Evolutionary conservation across 257 asterid genomes (phyloP), one percentile per base, ranked within the genome.

Genomic region (Nicotiana undulata): DNA sequence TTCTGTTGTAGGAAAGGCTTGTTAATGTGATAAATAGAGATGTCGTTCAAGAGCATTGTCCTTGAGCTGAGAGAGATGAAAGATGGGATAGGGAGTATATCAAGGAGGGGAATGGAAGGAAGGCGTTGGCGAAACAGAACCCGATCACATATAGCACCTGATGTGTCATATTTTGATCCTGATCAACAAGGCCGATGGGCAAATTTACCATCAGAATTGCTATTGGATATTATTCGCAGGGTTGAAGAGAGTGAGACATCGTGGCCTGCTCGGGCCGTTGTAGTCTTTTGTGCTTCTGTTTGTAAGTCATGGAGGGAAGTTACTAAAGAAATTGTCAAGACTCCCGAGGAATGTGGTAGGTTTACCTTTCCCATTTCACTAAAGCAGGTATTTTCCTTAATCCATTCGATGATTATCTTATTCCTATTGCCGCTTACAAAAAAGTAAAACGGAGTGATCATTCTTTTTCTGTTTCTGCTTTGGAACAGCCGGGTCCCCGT

Each of bases 401-500:
- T 40, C 61, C 46, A 60, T 46, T 72, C 13, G 37, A 8, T 46
- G 24, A 22, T 22, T 56, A 17, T 56, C 24, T 56, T 56, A 56
- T 18, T 56, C 26, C 24, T 56, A 0, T 52, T 52, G 20, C 58
- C 20, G 3, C 18, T 64, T 28, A 46, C 77, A 44, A 46, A 3
- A 24, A 46, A 7, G 40, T 1, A 24, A 24, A 72, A 46, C 40
- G 26, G 4, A 63, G 46, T 52, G 16, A 46, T 24, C 31, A 52
- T 20, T 37, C 60, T 40, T 28, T 61, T 49, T 11, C 61, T 10
- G 10, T 40, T 34, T 28, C 32, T 70, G 34, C 55, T 68, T 51
- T 80, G 52, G 29, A 79, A 60, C 84, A 95, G 98, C 98, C 98
- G 32, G 99, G 98, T 55, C 97, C 98, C 15, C 94, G 99, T 56